A percentile compares a stretch with the other conserved stretches of the same genome.
Evolutionary conservation across 345 rosid species (phyloP).

Genomic region (Arabidopsis suecica): DNA sequence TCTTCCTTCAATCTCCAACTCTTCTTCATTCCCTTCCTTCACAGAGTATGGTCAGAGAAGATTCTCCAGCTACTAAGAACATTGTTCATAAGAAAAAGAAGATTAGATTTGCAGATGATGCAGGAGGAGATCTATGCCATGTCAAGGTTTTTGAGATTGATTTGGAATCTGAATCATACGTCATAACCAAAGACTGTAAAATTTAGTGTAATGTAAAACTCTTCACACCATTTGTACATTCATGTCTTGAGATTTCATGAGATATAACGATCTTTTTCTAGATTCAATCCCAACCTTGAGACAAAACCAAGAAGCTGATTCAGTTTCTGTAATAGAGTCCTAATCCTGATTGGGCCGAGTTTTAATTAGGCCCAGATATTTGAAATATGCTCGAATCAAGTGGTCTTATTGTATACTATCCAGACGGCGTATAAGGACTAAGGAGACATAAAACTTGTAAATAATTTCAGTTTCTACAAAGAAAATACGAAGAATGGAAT

Average conservation of each 20-base stretch:
- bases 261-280: not conserved
- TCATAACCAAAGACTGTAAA: constrained; percentile 2
- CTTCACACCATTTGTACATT: constrained; percentile 12
- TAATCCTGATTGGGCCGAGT: not conserved
- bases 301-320: not conserved
- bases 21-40: constrained; percentile 14
- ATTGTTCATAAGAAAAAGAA: constrained; percentile 59
- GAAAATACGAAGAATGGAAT: constrained; percentile 2
- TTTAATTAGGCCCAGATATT: not conserved
- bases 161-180: constrained; percentile 38
- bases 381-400: not conserved
- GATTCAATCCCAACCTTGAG: not conserved
- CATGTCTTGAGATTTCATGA: not conserved
- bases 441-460: not conserved
- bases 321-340: not conserved
- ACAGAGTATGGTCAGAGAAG: constrained; percentile 59
- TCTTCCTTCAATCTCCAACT: not conserved
- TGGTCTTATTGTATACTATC: not conserved
- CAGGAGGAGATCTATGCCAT: constrained; percentile 80
- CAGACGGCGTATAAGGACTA: no score
- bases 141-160: constrained; percentile 68
- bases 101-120: constrained; percentile 89
- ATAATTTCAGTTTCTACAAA: not conserved
- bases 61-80: constrained; percentile 43
- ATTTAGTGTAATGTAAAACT: constrained; percentile 20